Evolutionary conservation across 2,329 filamentous ascomycete species (phyloP).

Genomic region (Xylaria sp.): DNA sequence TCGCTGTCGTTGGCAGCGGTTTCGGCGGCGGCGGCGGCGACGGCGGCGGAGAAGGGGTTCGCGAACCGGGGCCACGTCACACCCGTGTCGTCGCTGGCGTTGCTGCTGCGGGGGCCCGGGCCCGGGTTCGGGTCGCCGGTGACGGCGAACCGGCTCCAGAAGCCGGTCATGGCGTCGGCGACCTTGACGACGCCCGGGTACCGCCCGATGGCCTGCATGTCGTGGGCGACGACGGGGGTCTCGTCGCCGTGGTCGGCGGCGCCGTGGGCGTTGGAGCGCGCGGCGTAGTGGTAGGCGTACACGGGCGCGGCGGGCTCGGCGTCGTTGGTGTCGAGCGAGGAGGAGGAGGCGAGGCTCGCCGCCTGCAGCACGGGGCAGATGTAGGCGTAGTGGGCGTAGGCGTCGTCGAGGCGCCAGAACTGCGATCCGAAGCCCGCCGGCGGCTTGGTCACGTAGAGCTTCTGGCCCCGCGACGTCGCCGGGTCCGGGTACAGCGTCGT

Average conservation of each 20-base stretch:
- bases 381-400: conserved; percentile 67
- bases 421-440: conserved; percentile 51
- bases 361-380: conserved; percentile 66
- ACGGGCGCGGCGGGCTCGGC: conserved; percentile 35
- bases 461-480: conserved; percentile 38
- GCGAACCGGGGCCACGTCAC: conserved; percentile 48
- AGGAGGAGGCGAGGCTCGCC: conserved; percentile 51
- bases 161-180: conserved; percentile 46
- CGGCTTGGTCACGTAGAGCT: conserved; percentile 44
- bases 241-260: conserved; percentile 54
- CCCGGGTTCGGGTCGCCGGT: conserved; percentile 34
- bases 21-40: conserved; percentile 7
- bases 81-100: conserved; percentile 13
- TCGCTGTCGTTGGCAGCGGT: conserved; percentile 49
- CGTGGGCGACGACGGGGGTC: conserved; percentile 46
- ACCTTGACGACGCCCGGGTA: conserved; percentile 43
- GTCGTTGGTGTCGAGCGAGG: no score
- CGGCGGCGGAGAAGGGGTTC: conserved; percentile 41
- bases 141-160: conserved; percentile 44
- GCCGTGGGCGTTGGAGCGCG: conserved; percentile 41
- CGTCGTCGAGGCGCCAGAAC: conserved; percentile 60
- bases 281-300: conserved; percentile 64
- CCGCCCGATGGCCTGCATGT: conserved; percentile 39
- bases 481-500: conserved; percentile 67
- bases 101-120: background rate